phyloP scores from a whole-genome alignment of 352 stramenopile genomes.

The Phytophthora tentaculata region DNA sequence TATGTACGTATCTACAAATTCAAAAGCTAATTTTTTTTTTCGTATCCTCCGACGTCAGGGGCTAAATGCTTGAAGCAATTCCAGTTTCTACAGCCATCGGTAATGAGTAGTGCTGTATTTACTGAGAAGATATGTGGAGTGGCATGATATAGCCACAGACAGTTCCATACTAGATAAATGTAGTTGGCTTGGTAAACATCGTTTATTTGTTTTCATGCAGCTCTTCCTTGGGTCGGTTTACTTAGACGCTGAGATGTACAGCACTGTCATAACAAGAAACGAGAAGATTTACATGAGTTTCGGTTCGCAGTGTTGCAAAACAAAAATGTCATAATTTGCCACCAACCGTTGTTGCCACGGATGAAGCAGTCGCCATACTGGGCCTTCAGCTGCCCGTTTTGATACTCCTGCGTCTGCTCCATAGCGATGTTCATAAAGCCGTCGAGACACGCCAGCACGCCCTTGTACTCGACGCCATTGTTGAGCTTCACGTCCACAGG shows the following conservation, averaged over 20 bases:
- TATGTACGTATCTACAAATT: too few relatives aligned
- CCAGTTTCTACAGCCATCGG: too few relatives aligned
- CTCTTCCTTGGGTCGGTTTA: constrained; percentile 32
- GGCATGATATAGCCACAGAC: neutral
- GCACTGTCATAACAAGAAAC: constrained; percentile 45
- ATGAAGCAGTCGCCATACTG: constrained; percentile 99
- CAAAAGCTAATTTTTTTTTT: too few relatives aligned
- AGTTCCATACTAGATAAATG: too few relatives aligned
- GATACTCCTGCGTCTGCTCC: constrained; percentile 99
- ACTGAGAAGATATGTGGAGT: too few relatives aligned
- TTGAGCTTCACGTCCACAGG: constrained; percentile 99
- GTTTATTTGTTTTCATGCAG: neutral
- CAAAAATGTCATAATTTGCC: constrained; percentile 10
- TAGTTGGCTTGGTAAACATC: too few relatives aligned
- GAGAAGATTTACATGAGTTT: constrained; percentile 4
- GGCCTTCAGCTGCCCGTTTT: constrained; percentile 98
- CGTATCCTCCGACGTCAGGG: too few relatives aligned
- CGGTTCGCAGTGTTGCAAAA: neutral
- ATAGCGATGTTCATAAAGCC: constrained; percentile 99
- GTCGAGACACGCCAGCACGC: constrained; percentile 98
- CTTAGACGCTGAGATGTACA: constrained; percentile 89
- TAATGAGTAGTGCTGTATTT: too few relatives aligned
- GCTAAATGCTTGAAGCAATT: too few relatives aligned
- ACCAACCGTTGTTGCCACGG: constrained; percentile 98
- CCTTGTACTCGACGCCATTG: constrained; percentile 98